Percentiles rank a stretch among this genome's conserved stretches.
Conservation (phyloP, 805 yeast genomes). For the Myxozyma mucilagina region DNA sequence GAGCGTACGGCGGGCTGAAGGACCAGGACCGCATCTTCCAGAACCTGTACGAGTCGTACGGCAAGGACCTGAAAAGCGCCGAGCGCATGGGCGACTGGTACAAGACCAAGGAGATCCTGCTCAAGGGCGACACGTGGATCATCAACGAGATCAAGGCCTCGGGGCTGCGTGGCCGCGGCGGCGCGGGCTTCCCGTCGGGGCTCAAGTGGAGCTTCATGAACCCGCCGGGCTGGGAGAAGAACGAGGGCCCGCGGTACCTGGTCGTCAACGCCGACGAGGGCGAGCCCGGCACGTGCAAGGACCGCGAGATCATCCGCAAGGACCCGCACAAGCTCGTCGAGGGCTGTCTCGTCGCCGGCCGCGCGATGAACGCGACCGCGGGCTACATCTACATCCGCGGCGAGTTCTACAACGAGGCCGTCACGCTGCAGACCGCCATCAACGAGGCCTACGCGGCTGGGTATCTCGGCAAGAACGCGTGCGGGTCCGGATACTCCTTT, state of each 20-base stretch:
- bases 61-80: slow-evolving; percentile 71
- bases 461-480: slow-evolving; percentile 76
- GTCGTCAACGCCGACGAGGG: slow-evolving; percentile 94
- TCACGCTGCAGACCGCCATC: slow-evolving; percentile 72
- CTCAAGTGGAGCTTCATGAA: slow-evolving; percentile 92
- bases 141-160: slow-evolving; percentile 82
- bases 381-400: slow-evolving; percentile 84
- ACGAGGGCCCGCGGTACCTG: slow-evolving; percentile 74
- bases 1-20: slow-evolving; percentile 69
- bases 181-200: slow-evolving; percentile 92
- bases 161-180: slow-evolving; percentile 89
- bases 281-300: slow-evolving; percentile 93
- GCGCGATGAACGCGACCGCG: slow-evolving; percentile 92
- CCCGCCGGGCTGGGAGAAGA: slow-evolving; percentile 94
- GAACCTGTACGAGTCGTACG: slow-evolving; percentile 73
- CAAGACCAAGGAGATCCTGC: slow-evolving; percentile 80
- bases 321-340: slow-evolving; percentile 90
- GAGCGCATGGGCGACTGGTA: slow-evolving; percentile 87
- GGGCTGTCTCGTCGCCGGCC: slow-evolving; percentile 86
- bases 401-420: slow-evolving; percentile 83
- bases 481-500: slow-evolving; percentile 83
- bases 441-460: slow-evolving; percentile 86
- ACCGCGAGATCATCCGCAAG: slow-evolving; percentile 85
- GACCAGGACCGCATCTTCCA: slow-evolving; percentile 88
- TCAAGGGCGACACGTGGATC: slow-evolving; percentile 87